Conservation (phyloP, 2,329 filamentous ascomycete species). For the Ceratocystis eucalypticola region DNA sequence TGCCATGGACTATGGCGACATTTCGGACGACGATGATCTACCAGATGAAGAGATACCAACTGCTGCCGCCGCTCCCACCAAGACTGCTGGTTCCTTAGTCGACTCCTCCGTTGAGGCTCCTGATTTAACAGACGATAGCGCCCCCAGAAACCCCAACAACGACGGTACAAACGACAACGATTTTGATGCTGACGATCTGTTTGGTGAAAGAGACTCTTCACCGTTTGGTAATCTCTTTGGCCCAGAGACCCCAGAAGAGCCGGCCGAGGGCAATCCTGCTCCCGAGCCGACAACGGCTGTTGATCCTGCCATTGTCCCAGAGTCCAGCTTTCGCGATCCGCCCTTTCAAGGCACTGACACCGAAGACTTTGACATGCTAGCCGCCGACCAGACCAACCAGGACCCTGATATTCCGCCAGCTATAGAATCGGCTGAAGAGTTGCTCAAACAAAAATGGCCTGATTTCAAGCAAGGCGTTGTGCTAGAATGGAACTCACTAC, state of each 20-base stretch:
- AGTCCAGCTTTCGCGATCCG: constrained; percentile 19
- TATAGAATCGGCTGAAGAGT: constrained; percentile 58
- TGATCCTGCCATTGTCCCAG: constrained; percentile 16
- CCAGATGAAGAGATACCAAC: constrained; percentile 52
- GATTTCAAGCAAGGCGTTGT: constrained; percentile 62
- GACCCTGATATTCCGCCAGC: constrained; percentile 53
- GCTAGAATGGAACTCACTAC: constrained; percentile 66
- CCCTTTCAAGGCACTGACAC: constrained; percentile 29
- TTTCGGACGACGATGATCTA: constrained; percentile 80
- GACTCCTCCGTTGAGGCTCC: background rate
- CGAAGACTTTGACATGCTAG: constrained; percentile 30
- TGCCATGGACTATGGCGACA: constrained; percentile 80
- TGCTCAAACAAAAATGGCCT: constrained; percentile 69
- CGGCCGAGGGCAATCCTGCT: constrained; percentile 25
- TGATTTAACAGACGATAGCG: constrained; percentile 42
- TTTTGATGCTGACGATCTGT: constrained; percentile 52
- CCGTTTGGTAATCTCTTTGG: constrained; percentile 34
- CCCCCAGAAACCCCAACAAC: constrained; percentile 34
- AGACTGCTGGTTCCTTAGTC: background rate
- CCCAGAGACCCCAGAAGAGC: constrained; percentile 31
- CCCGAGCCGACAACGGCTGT: background rate
- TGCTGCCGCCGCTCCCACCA: constrained; percentile 19
- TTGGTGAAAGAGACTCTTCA: constrained; percentile 46
- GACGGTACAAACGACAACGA: constrained; percentile 32
- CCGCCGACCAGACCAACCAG: constrained; percentile 42